A percentile compares a stretch with the other conserved stretches of the same genome.
Conservation (phyloP, 441 rosid genomes). For the Syzygium malaccense region DNA sequence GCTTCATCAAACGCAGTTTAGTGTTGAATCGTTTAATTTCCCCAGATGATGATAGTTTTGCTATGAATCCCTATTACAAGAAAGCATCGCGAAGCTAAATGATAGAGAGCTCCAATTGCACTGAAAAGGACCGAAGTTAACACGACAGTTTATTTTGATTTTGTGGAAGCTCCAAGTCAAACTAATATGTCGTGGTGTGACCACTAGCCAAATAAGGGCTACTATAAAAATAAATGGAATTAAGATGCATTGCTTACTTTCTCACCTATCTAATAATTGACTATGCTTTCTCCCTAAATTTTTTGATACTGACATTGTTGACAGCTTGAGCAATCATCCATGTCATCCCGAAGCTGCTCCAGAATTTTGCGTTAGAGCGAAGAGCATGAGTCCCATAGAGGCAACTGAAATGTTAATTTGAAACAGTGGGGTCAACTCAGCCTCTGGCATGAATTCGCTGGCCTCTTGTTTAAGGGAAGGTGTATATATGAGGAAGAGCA, state of each 20-base stretch:
- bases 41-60: neutral
- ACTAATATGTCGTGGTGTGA: neutral
- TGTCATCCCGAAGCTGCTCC: neutral
- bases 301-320: neutral
- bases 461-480: neutral
- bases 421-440: neutral
- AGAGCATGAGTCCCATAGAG: neutral
- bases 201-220: neutral
- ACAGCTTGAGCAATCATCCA: neutral
- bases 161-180: neutral
- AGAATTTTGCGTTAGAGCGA: neutral
- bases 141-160: neutral
- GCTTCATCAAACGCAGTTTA: neutral
- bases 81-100: neutral
- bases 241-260: neutral
- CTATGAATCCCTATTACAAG: neutral
- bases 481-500: neutral
- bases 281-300: neutral
- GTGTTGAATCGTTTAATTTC: neutral
- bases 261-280: neutral
- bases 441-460: neutral
- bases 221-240: neutral
- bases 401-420: neutral
- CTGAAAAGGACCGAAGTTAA: neutral
- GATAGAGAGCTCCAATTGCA: neutral